Evolutionary conservation across 257 asterid species (phyloP), one percentile per base, ranked within the genome.

Genomic region (Plectranthus barbatus): DNA sequence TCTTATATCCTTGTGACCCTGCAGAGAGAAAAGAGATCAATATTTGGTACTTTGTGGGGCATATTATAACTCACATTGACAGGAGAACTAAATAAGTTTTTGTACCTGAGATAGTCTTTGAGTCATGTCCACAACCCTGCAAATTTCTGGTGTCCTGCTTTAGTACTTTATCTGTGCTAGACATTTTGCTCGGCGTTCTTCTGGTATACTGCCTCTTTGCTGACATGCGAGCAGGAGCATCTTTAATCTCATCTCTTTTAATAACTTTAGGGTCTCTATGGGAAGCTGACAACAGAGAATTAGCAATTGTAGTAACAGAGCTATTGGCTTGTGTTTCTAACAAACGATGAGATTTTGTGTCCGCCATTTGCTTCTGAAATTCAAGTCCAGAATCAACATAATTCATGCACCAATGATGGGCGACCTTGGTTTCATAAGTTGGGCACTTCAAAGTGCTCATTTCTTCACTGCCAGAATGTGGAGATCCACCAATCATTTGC

Each of bases 81-180:
- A 48, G 34, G 55, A 68, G 36, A 55, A 40, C 45, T 61, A 41
- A 21, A n/a, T 48, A 37, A 52, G 44, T 59, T 46, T 54, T 49
- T 51, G 36, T 79, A 90, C 97, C 92, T 74, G 72, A 66, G 54
- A 71, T 65, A 46, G 76, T 73, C 72, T 66, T 72, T 31, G 73
- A 47, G 74, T 68, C 67, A 42, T 57, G 68, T 51, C 44, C 70
- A 60, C 60, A 49, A 53, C 69, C 73, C 56, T 20, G 60, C 53
- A 49, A 61, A 47, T 69, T 67, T 66, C 51, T 68, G 69, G 64
- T 58, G 67, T 68, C 73, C 63, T 74, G 66, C 44, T 62, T 64
- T 58, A 42, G 77, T 41, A 44, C 52, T 59, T 58, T 75, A 60
- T 63, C 68, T 37, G 51, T 37, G 20, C 62, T 54, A 55, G 57